Percentiles rank a stretch among this genome's conserved stretches.
These are phyloP conservation scores for Blastobotrys malaysiensis DNA, from an alignment of 1,139 yeast species.

Conservation along the genomic window DNA sequence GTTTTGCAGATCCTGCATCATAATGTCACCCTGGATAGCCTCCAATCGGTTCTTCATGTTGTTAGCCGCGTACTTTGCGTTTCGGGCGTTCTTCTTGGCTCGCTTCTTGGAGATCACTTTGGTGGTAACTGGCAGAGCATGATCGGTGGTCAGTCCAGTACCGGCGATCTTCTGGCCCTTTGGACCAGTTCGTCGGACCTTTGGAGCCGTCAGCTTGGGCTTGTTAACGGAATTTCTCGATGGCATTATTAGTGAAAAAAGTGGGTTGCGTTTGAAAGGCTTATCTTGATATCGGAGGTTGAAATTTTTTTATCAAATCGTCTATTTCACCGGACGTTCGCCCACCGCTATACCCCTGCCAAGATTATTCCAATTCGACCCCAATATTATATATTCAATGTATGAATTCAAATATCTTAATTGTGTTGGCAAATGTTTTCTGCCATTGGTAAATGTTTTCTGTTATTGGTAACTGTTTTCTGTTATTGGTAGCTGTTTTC, in stretches of 20 bases:
- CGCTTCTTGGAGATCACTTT: conserved; percentile 64
- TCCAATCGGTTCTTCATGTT: conserved; percentile 30
- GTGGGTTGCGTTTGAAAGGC: neutral
- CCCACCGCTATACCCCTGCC: too few relatives aligned
- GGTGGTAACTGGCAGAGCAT: conserved; percentile 47
- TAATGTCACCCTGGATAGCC: conserved; percentile 39
- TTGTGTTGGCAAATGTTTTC: too few relatives aligned
- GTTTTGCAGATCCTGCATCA: conserved; percentile 45
- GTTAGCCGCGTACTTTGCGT: conserved; percentile 50
- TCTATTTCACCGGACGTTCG: neutral
- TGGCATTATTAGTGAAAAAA: conserved; percentile 46
- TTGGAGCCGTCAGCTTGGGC: conserved; percentile 51
- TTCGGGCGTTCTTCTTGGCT: conserved; percentile 76
- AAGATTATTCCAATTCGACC: too few relatives aligned
- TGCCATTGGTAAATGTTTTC: too few relatives aligned
- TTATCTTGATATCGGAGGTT: neutral
- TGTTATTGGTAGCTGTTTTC: too few relatives aligned
- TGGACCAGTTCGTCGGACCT: conserved; percentile 23
- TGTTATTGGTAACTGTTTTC: too few relatives aligned
- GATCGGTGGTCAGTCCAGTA: conserved; percentile 48
- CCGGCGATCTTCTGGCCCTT: conserved; percentile 35
- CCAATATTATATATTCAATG: too few relatives aligned
- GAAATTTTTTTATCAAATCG: neutral
- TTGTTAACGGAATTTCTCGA: conserved; percentile 74
- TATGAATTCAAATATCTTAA: too few relatives aligned